phyloP scores from a whole-genome alignment of 2,329 filamentous ascomycete genomes.

The Ilyonectria destructans region DNA sequence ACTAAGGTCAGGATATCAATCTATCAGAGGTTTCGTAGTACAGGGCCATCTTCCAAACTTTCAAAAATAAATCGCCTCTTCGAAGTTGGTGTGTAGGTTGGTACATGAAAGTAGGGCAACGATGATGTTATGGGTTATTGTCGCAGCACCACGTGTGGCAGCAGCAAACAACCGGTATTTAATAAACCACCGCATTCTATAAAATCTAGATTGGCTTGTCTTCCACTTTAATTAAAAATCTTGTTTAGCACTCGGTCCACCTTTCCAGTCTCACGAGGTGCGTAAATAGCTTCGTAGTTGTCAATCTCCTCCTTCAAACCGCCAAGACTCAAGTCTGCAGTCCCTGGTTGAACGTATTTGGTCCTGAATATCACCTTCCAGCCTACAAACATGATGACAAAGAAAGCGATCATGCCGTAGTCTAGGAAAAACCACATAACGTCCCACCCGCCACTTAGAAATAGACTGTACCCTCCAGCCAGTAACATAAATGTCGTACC shows the following conservation, averaged over 20 bases:
- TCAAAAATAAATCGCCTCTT: too few relatives aligned
- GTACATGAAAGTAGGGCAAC: too few relatives aligned
- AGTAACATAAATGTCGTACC: conserved; percentile 34
- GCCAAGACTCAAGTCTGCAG: conserved; percentile 35
- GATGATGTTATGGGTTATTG: too few relatives aligned
- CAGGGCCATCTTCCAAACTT: too few relatives aligned
- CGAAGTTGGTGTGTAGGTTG: too few relatives aligned
- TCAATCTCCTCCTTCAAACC: conserved; percentile 38
- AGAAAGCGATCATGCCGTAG: conserved; percentile 36
- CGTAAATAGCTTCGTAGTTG: conserved; percentile 34
- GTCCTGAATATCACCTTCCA: conserved; percentile 35
- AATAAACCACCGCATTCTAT: too few relatives aligned
- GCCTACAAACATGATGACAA: conserved; percentile 24
- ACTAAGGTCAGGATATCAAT: too few relatives aligned
- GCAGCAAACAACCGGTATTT: too few relatives aligned
- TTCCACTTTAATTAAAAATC: not conserved
- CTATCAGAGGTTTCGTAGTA: too few relatives aligned
- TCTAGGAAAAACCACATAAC: conserved; percentile 37
- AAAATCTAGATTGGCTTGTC: too few relatives aligned
- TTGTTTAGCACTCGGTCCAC: conserved; percentile 1
- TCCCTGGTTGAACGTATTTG: conserved; percentile 32
- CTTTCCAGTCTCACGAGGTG: conserved; percentile 7
- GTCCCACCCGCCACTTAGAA: conserved; percentile 30
- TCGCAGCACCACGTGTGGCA: too few relatives aligned
- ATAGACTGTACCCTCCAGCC: conserved; percentile 32